Evolutionary conservation across 352 stramenopile species (phyloP).

Genomic region (Phytopythium cucurbitacearum): DNA sequence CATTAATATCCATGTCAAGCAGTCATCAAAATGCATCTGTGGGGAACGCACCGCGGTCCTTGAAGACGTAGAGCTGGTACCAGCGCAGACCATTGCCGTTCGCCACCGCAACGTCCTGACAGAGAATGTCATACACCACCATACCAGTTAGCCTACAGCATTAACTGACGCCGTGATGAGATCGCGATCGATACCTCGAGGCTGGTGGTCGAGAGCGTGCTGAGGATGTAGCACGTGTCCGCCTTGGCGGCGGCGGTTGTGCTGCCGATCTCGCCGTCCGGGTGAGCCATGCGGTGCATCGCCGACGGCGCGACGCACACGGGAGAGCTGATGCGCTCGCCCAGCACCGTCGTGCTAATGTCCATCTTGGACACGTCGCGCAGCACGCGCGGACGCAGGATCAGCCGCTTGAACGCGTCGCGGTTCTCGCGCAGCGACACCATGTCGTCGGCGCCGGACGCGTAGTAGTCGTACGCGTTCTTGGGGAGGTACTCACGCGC

Average conservation of each 20-base stretch:
- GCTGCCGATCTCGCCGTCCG: constrained; percentile 89
- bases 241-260: constrained; percentile 77
- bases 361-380: constrained; percentile 92
- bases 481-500: constrained; percentile 88
- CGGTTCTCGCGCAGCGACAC: constrained; percentile 71
- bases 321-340: constrained; percentile 85
- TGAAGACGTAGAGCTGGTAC: constrained; percentile 97
- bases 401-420: constrained; percentile 89
- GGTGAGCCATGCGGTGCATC: constrained; percentile 95
- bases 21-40: neutral
- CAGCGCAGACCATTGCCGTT: constrained; percentile 85
- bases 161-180: too few species aligned
- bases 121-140: neutral
- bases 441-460: constrained; percentile 93
- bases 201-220: constrained; percentile 89
- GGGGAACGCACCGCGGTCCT: constrained; percentile 52
- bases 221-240: constrained; percentile 90
- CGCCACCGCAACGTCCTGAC: constrained; percentile 46
- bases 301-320: constrained; percentile 91
- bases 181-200: constrained; percentile 57
- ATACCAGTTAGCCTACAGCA: neutral
- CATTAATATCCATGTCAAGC: neutral
- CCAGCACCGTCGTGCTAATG: constrained; percentile 90
- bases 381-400: constrained; percentile 93
- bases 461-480: constrained; percentile 92